Evolutionary conservation across 768 basidiomycete species (phyloP).

Genomic region (Psilocybe cubensis): DNA sequence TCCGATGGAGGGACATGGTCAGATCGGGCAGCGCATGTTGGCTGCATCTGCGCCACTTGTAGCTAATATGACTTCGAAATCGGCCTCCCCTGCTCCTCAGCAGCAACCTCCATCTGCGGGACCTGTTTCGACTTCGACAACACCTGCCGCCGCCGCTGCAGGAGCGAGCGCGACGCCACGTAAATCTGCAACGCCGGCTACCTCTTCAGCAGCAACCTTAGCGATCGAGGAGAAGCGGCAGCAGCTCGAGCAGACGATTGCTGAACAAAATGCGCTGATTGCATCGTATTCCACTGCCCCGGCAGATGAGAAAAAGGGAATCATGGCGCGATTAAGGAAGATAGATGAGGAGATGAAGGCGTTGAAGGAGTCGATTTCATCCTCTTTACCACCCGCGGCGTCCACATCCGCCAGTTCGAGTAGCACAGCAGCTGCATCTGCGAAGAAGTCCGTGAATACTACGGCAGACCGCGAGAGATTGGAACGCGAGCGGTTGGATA

Average conservation of each 20-base stretch:
- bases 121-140: constrained; percentile 16
- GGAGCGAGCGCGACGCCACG: constrained; percentile 23
- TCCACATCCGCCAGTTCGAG: constrained; percentile 19
- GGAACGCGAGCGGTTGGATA: constrained; percentile 74
- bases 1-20: constrained; percentile 90
- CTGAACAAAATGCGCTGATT: constrained; percentile 89
- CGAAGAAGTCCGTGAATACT: constrained; percentile 22
- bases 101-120: constrained; percentile 16
- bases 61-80: constrained; percentile 56
- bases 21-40: constrained; percentile 73
- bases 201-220: constrained; percentile 32
- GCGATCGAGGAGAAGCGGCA: constrained; percentile 77
- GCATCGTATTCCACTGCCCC: constrained; percentile 64
- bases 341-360: constrained; percentile 80
- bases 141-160: constrained; percentile 6
- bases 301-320: constrained; percentile 74
- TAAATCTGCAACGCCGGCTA: constrained; percentile 39
- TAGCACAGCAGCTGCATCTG: constrained; percentile 26
- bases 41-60: constrained; percentile 82
- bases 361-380: constrained; percentile 26
- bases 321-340: constrained; percentile 77
- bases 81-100: constrained; percentile 25
- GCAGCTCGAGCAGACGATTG: constrained; percentile 78
- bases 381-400: constrained; percentile 22
- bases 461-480: constrained; percentile 51